Evolutionary conservation across 2,329 filamentous ascomycete genomes (phyloP).

Genomic region (Pseudogymnoascus sp.): DNA sequence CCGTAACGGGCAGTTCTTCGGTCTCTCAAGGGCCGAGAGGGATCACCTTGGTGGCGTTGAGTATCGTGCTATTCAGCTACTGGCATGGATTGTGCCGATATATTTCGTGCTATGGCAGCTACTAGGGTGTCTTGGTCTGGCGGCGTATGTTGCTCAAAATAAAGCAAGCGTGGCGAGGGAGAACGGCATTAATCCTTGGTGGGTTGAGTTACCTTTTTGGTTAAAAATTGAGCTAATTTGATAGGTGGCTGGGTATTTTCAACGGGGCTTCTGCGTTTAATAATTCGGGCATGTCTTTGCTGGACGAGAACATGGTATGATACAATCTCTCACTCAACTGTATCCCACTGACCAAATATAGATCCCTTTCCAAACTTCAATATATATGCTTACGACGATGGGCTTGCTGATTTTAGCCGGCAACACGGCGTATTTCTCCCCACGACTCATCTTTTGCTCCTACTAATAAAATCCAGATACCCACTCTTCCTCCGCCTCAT

Average conservation of each 20-base stretch:
- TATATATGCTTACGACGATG: slow-evolving; percentile 74
- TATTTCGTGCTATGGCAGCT: slow-evolving; percentile 41
- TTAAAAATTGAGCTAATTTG: slow-evolving; percentile 72
- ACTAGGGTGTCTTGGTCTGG: not conserved
- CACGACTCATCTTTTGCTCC: slow-evolving; percentile 75
- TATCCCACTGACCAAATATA: not conserved
- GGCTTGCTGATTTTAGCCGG: slow-evolving; percentile 93
- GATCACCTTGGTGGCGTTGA: slow-evolving; percentile 96
- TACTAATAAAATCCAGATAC: slow-evolving; percentile 92
- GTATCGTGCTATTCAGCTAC: slow-evolving; percentile 81
- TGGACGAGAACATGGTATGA: slow-evolving; percentile 57
- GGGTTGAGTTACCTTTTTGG: slow-evolving; percentile 73
- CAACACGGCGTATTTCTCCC: slow-evolving; percentile 69
- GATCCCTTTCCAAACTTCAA: slow-evolving; percentile 32
- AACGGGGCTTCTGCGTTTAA: slow-evolving; percentile 53
- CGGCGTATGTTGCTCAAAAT: slow-evolving; percentile 52
- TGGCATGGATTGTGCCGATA: slow-evolving; percentile 53
- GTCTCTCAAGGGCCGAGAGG: slow-evolving; percentile 80
- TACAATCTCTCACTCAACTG: no score
- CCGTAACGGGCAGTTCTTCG: slow-evolving; percentile 87
- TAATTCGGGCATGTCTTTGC: slow-evolving; percentile 70
- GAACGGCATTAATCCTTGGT: slow-evolving; percentile 60
- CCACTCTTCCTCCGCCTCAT: slow-evolving; percentile 90
- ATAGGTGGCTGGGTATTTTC: slow-evolving; percentile 70
- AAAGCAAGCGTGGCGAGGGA: slow-evolving; percentile 41